Percentiles rank a stretch among this genome's conserved stretches.
phyloP scores from a whole-genome alignment of 202 grass and related monocot species.

The Schoenoplectus triqueter region DNA sequence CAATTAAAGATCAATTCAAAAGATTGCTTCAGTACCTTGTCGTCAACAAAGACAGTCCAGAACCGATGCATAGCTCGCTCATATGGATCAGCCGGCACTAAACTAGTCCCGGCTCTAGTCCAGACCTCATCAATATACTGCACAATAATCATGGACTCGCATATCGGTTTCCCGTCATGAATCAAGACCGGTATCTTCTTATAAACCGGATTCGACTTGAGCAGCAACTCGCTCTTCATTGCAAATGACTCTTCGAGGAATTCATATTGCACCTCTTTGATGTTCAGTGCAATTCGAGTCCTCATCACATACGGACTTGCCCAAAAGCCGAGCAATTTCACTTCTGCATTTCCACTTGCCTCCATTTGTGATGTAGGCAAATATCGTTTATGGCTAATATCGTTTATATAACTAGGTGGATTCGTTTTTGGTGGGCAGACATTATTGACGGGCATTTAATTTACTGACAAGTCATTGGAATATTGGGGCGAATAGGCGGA shows the following conservation, averaged over 20 bases:
- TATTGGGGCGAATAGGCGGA: background rate
- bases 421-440: background rate
- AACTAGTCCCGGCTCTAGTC: background rate
- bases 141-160: constrained; percentile 64
- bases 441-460: background rate
- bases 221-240: constrained; percentile 57
- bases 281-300: constrained; percentile 52
- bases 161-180: constrained; percentile 52
- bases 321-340: constrained; percentile 49
- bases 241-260: constrained; percentile 52
- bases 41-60: constrained; percentile 49
- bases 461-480: background rate
- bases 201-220: constrained; percentile 63
- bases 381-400: background rate
- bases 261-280: constrained; percentile 54
- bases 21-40: background rate
- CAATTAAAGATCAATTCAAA: background rate
- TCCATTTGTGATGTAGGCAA: background rate
- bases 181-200: constrained; percentile 71
- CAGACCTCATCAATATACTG: constrained; percentile 53
- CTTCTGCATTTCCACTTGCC: background rate
- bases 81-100: constrained; percentile 53
- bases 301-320: constrained; percentile 53
- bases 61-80: constrained; percentile 65
- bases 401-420: background rate